These are phyloP conservation scores for Globisporangium apiculatum DNA, from an alignment of 352 stramenopile species.

Conservation along the genomic window DNA sequence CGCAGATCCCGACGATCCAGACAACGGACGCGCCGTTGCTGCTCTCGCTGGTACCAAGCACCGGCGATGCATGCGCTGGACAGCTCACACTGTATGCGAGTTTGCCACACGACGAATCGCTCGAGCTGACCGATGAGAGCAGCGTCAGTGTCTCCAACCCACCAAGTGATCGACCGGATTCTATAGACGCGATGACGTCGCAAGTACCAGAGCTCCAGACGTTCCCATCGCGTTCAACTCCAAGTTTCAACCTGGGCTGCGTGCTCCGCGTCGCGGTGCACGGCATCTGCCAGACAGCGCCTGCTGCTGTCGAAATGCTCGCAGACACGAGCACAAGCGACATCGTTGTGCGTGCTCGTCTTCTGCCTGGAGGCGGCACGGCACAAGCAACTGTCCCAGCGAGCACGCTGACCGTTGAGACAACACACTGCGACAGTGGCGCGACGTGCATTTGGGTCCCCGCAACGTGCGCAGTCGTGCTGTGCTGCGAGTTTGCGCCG, in stretches of 20 bases:
- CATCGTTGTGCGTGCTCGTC: neutral
- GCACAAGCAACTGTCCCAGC: neutral
- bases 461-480: neutral
- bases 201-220: no score
- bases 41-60: neutral
- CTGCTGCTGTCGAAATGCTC: neutral
- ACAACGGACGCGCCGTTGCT: neutral
- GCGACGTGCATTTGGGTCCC: slow-evolving; percentile 1
- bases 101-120: no score
- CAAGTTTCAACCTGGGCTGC: slow-evolving; percentile 2
- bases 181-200: no score
- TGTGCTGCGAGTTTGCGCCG: slow-evolving; percentile 5
- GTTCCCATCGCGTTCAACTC: neutral
- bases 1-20: neutral
- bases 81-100: no score
- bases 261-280: neutral
- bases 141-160: no score
- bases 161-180: no score
- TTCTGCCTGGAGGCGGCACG: neutral
- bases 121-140: no score
- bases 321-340: neutral
- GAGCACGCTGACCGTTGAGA: neutral
- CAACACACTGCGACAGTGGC: neutral
- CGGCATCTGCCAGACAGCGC: slow-evolving; percentile 2
- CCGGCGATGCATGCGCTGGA: slow-evolving; percentile 2